phyloP scores from a whole-genome alignment of 148 eudicot species.

The Silene uniflora region DNA sequence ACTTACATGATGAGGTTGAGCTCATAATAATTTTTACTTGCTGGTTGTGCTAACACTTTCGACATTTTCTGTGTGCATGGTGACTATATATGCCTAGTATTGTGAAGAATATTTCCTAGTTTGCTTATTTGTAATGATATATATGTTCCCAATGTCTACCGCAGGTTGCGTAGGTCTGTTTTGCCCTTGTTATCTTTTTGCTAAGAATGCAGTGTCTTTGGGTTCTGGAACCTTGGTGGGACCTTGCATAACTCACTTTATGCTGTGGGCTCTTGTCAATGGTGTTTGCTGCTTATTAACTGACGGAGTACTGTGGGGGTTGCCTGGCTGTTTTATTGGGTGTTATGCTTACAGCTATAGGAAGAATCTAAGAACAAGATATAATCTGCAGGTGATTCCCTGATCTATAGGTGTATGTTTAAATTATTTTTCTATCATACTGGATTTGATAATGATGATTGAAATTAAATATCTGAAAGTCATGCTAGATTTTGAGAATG shows the following conservation, averaged over 20 bases:
- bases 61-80: neutral
- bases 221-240: constrained; percentile 70
- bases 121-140: constrained; percentile 1
- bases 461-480: no score
- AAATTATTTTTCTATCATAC: neutral
- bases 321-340: constrained; percentile 77
- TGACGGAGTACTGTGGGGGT: constrained; percentile 59
- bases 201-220: constrained; percentile 70
- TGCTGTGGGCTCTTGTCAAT: constrained; percentile 66
- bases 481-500: neutral
- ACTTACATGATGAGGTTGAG: neutral
- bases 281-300: constrained; percentile 64
- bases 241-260: constrained; percentile 66
- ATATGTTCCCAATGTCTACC: constrained; percentile 9
- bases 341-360: constrained; percentile 76
- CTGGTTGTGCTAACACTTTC: neutral
- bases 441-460: neutral
- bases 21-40: constrained; percentile 1
- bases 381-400: constrained; percentile 62
- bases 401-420: neutral
- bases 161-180: constrained; percentile 68
- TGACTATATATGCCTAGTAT: neutral
- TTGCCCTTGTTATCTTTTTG: constrained; percentile 91
- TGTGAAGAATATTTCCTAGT: neutral
- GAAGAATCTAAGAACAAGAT: constrained; percentile 49